These are phyloP conservation scores for Tetrahymena malaccensis DNA, from an alignment of 73 alveolate genomes.

Conservation along the genomic window DNA sequence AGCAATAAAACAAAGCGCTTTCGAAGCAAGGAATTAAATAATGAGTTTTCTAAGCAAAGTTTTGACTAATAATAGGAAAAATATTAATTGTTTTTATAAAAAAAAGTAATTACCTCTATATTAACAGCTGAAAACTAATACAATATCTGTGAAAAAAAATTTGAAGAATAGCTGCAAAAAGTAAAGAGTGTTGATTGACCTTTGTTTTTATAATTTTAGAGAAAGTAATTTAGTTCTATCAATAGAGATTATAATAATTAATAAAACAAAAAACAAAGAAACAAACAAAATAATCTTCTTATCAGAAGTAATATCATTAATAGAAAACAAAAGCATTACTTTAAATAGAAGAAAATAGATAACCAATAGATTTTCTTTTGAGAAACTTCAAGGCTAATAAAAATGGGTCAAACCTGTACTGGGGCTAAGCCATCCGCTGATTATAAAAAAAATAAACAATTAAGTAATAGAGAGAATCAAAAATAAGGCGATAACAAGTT, in stretches of 20 bases:
- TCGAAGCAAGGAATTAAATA: too few relatives aligned
- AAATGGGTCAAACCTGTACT: background rate
- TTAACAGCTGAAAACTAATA: background rate
- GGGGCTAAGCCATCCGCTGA: background rate
- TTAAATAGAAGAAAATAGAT: background rate
- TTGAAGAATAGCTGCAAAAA: background rate
- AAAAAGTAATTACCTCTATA: background rate
- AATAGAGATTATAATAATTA: background rate
- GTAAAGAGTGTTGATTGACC: background rate
- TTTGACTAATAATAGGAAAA: background rate
- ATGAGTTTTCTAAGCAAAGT: background rate
- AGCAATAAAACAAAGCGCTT: too few relatives aligned
- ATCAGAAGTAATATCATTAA: background rate
- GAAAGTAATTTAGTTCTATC: background rate
- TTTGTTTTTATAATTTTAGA: background rate
- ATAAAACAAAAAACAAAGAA: background rate
- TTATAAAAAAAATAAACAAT: background rate
- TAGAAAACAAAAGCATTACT: background rate
- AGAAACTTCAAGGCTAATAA: background rate
- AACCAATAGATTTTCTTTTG: background rate
- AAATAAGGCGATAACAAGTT: background rate
- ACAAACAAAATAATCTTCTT: background rate
- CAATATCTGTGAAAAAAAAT: background rate
- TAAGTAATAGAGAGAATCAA: background rate
- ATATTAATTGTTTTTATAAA: too few relatives aligned